Evolutionary conservation across 371 early-diverging fungal species (phyloP), one percentile per base, ranked within the genome.

Genomic region (Actinomortierella wolfii): DNA sequence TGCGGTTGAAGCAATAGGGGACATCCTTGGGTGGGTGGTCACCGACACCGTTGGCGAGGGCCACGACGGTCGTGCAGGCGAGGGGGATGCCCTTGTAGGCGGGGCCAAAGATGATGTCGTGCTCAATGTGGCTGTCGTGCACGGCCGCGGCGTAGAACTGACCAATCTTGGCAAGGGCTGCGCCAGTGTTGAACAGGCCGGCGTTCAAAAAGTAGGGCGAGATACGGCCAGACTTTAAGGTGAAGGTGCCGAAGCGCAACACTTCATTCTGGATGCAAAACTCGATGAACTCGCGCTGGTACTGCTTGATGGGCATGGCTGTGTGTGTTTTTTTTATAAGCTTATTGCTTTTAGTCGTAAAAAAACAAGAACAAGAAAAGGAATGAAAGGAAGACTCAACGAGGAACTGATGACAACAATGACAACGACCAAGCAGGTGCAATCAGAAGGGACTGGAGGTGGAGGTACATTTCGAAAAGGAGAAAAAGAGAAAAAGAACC

Each of bases 61-160:
- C 83, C 18, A 95, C 81, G 24, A 90, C 91, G 15, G 94, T 90
- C 9, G 96, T 80, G 25, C 92, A 84, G 2, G 92, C 95, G 17
- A 98, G 83, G 13, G 98, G 97, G 57, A 98, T 93, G 51, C 97
- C 98, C 86, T 98, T 98, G 88, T 98, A 98, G 17, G 98, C 98
- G 7, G 98, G 97, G 14, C 98, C 98, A 81, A 97, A 97, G 50
- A 98, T 79, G 44, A 95, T 88, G 79, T 95, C 94, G 77, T 90
- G 94, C 28, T 80, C 58, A 47, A 94, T 76, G 7, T 71, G 76
- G 6, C 79, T 79, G 76, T 94, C 93, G 34, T 79, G 67, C 29
- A 97, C 82, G 18, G 94, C 92, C 14, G 92, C 86, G 20, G 97
- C 95, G 68, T 96, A 98, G 82, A 86, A 94, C 34, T 83, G 77